These are phyloP conservation scores for Citrullus colocynthis DNA, from an alignment of 306 rosid genomes.

Conservation along the genomic window DNA sequence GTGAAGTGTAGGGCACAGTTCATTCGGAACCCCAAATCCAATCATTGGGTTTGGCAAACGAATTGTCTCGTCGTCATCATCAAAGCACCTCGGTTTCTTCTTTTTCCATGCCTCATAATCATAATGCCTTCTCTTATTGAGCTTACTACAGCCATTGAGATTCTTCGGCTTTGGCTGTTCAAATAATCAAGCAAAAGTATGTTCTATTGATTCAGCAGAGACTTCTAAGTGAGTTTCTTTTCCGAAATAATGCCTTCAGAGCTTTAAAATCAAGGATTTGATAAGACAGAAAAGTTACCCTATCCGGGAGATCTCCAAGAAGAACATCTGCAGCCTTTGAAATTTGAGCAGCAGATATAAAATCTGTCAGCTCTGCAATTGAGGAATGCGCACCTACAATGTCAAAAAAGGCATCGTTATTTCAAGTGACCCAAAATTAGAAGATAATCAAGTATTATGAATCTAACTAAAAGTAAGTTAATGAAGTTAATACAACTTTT, in stretches of 20 bases:
- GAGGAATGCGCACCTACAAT: slow-evolving; percentile 46
- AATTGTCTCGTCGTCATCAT: slow-evolving; percentile 61
- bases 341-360: slow-evolving; percentile 68
- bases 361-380: slow-evolving; percentile 59
- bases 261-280: neutral
- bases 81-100: slow-evolving; percentile 32
- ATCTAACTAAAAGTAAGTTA: neutral
- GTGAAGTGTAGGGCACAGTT: slow-evolving; percentile 12
- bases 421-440: neutral
- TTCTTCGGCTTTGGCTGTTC: slow-evolving; percentile 37
- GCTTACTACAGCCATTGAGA: slow-evolving; percentile 9
- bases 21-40: slow-evolving; percentile 81
- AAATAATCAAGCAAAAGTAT: slow-evolving; percentile 16
- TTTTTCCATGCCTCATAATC: slow-evolving; percentile 42
- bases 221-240: neutral
- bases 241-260: neutral
- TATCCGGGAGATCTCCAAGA: slow-evolving; percentile 23
- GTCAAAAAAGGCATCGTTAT: neutral
- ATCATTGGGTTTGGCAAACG: slow-evolving; percentile 79
- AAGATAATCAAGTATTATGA: neutral
- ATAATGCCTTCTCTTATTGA: slow-evolving; percentile 38
- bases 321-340: slow-evolving; percentile 52
- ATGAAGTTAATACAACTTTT: neutral
- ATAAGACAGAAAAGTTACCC: slow-evolving; percentile 32
- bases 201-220: neutral